phyloP scores from a whole-genome alignment of 169 alveolate genomes.

The Theileria parva region DNA sequence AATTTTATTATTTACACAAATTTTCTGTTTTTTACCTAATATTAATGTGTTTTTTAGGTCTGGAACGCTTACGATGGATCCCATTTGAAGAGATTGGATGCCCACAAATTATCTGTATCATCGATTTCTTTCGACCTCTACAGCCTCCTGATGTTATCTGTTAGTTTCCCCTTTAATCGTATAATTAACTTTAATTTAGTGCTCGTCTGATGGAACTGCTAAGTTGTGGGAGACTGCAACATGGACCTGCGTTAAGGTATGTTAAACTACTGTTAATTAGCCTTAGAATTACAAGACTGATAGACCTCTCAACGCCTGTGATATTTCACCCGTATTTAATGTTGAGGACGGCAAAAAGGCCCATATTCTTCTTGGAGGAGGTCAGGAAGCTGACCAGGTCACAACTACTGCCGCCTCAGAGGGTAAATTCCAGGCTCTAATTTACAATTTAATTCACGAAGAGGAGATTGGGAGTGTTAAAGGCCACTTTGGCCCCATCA shows the following conservation, averaged over 20 bases:
- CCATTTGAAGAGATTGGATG: conserved; percentile 73
- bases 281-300: conserved; percentile 81
- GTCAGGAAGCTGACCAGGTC: conserved; percentile 89
- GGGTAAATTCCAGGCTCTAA: conserved; percentile 92
- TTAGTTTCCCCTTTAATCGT: conserved; percentile 3
- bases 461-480: conserved; percentile 89
- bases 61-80: conserved; percentile 81
- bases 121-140: conserved; percentile 81
- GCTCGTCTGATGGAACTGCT: conserved; percentile 86
- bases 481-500: conserved; percentile 96
- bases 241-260: conserved; percentile 77
- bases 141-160: conserved; percentile 82
- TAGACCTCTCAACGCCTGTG: conserved; percentile 87
- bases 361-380: conserved; percentile 87
- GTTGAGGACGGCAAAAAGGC: conserved; percentile 69
- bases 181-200: conserved; percentile 18
- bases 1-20: conserved; percentile 1
- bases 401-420: conserved; percentile 88
- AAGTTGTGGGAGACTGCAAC: conserved; percentile 84
- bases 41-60: conserved; percentile 31
- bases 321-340: conserved; percentile 82
- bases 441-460: conserved; percentile 88
- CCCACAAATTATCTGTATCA: conserved; percentile 82
- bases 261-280: not conserved
- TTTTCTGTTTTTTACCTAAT: not conserved